Conservation (phyloP, 768 basidiomycete species). For the Clavulina sp. region DNA sequence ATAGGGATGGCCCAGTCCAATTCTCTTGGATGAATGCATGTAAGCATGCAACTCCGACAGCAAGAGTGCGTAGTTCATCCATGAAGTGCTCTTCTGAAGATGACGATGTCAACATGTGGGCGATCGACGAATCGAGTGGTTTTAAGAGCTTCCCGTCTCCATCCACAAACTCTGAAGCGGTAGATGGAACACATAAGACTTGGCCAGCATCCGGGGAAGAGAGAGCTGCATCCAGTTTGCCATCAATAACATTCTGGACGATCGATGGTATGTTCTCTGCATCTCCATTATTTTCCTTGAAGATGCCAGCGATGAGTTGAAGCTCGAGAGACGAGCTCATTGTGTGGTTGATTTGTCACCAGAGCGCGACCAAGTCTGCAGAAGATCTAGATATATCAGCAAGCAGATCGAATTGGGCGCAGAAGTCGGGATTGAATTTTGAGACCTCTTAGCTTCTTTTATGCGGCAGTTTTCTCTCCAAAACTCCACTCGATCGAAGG, state of each 20-base stretch:
- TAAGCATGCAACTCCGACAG: constrained; percentile 59
- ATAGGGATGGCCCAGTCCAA: constrained; percentile 87
- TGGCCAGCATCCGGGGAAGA: constrained; percentile 21
- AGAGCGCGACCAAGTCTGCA: too few relatives aligned
- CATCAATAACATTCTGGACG: constrained; percentile 17
- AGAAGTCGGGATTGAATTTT: too few relatives aligned
- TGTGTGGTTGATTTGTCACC: too few relatives aligned
- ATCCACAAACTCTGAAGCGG: constrained; percentile 23
- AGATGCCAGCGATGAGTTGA: too few relatives aligned
- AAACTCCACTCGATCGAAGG: too few relatives aligned
- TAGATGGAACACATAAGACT: constrained; percentile 19
- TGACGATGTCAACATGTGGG: not conserved
- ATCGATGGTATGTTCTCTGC: too few relatives aligned
- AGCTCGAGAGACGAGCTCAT: too few relatives aligned
- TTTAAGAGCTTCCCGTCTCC: not conserved
- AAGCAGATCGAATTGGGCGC: too few relatives aligned
- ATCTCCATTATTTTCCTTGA: too few relatives aligned
- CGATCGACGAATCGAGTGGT: not conserved
- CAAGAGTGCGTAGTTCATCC: constrained; percentile 42
- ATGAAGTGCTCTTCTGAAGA: not conserved
- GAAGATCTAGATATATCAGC: too few relatives aligned
- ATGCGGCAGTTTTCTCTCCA: too few relatives aligned
- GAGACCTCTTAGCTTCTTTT: too few relatives aligned
- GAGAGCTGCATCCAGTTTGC: constrained; percentile 23
- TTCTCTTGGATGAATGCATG: constrained; percentile 87